A percentile compares a stretch with the other conserved stretches of the same genome.
Evolutionary conservation across 345 rosid genomes (phyloP).

Genomic region (Rubroshorea leprosula): DNA sequence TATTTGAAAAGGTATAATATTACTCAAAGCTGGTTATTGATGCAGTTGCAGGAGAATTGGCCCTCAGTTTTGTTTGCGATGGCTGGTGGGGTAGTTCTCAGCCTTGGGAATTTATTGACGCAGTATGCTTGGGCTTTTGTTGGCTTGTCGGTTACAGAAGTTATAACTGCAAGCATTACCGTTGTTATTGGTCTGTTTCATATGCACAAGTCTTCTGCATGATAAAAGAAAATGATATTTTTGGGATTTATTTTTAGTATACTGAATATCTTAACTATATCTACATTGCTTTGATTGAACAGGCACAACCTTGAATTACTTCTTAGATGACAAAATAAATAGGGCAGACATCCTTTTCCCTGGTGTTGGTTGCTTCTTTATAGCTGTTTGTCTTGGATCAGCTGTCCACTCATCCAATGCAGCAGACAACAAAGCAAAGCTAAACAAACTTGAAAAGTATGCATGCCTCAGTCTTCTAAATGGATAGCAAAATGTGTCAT

Average conservation of each 20-base stretch:
- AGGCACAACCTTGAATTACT: slow-evolving; percentile 79
- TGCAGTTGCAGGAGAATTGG: slow-evolving; percentile 52
- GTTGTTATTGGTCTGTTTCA: slow-evolving; percentile 58
- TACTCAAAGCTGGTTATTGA: slow-evolving; percentile 10
- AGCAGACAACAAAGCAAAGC: slow-evolving; percentile 63
- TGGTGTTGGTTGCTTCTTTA: slow-evolving; percentile 75
- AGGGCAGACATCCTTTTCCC: slow-evolving; percentile 69
- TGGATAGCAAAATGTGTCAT: too few species aligned
- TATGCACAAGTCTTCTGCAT: too few species aligned
- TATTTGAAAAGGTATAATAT: not conserved
- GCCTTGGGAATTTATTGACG: slow-evolving; percentile 68
- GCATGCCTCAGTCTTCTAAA: too few species aligned
- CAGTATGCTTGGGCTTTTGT: slow-evolving; percentile 82
- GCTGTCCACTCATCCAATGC: slow-evolving; percentile 73
- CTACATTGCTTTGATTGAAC: slow-evolving; percentile 17
- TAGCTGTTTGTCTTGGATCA: slow-evolving; percentile 74
- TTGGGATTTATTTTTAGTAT: not conserved
- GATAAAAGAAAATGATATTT: too few species aligned
- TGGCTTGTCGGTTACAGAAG: slow-evolving; percentile 64
- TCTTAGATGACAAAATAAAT: slow-evolving; percentile 59
- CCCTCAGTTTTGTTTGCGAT: slow-evolving; percentile 69
- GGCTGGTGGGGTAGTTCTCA: slow-evolving; percentile 68
- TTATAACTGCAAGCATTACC: slow-evolving; percentile 58
- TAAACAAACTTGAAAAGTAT: slow-evolving; percentile 28
- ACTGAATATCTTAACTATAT: not conserved